Percentiles rank a stretch among this genome's conserved stretches.
Conservation (phyloP, 1,284 basidiomycete species). For the Entoloma clypeatum region DNA sequence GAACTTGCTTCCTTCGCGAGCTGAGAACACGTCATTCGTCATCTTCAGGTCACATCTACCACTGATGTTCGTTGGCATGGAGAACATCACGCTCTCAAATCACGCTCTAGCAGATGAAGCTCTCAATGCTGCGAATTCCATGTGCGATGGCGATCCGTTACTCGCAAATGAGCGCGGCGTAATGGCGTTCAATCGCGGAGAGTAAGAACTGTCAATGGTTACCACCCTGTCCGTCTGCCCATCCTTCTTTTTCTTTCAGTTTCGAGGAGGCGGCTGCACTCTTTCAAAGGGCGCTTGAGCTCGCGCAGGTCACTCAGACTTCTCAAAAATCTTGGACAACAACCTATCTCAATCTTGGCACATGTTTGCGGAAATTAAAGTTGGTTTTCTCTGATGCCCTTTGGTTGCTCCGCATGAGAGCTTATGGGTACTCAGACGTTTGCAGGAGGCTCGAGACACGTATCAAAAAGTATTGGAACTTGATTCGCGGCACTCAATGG, state of each 20-base stretch:
- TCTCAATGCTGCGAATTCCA: conserved; percentile 72
- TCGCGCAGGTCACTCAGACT: conserved; percentile 80
- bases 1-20: conserved; percentile 7
- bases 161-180: conserved; percentile 92
- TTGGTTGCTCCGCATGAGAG: neutral
- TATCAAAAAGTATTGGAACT: conserved; percentile 80
- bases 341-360: conserved; percentile 89
- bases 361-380: conserved; percentile 78
- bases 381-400: conserved; percentile 26
- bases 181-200: conserved; percentile 81
- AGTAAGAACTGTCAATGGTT: conserved; percentile 47
- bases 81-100: conserved; percentile 90
- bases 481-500: conserved; percentile 73
- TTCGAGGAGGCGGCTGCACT: conserved; percentile 66
- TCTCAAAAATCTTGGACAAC: conserved; percentile 81
- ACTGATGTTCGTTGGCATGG: conserved; percentile 96
- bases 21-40: conserved; percentile 2
- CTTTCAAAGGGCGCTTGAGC: conserved; percentile 70
- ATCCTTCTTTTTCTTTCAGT: conserved; percentile 34
- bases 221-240: conserved; percentile 5
- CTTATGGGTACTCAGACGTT: conserved; percentile 43
- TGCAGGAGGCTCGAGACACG: conserved; percentile 63
- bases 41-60: conserved; percentile 81
- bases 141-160: conserved; percentile 86
- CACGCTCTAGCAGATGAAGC: conserved; percentile 83